Evolutionary conservation across 2,329 filamentous ascomycete species (phyloP).

Genomic region (Monosporascus sp.): DNA sequence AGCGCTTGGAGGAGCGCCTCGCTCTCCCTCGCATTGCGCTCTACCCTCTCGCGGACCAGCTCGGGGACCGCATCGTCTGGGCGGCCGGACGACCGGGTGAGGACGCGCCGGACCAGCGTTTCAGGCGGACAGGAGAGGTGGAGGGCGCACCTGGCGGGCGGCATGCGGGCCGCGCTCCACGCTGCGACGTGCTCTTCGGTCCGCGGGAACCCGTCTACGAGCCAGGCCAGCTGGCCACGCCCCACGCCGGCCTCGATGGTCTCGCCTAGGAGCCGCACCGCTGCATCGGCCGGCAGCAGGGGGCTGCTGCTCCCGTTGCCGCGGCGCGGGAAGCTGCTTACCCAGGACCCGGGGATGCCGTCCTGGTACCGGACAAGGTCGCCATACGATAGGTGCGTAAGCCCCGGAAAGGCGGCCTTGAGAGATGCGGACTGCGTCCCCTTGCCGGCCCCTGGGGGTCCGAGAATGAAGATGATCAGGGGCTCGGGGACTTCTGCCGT

Average conservation of each 20-base stretch:
- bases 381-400: slow-evolving; percentile 20
- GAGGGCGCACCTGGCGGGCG: slow-evolving; percentile 2
- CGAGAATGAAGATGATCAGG: slow-evolving; percentile 16
- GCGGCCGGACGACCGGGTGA: slow-evolving; percentile 10
- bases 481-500: slow-evolving; percentile 1
- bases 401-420: slow-evolving; percentile 2
- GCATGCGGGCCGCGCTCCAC: slow-evolving; percentile 8
- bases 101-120: slow-evolving; percentile 7
- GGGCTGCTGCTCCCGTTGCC: slow-evolving; percentile 4
- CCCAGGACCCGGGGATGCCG: slow-evolving; percentile 15
- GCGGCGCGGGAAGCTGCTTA: slow-evolving; percentile 14
- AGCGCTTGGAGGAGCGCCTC: slow-evolving; percentile 9
- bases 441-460: slow-evolving; percentile 18
- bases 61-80: slow-evolving; percentile 9
- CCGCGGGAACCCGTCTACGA: slow-evolving; percentile 18
- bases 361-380: slow-evolving; percentile 15
- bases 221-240: slow-evolving; percentile 10
- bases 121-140: slow-evolving; percentile 8
- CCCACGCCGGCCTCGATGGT: slow-evolving; percentile 10
- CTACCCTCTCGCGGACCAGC: slow-evolving; percentile 6
- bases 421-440: slow-evolving; percentile 15
- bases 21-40: slow-evolving; percentile 4
- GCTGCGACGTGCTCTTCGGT: slow-evolving; percentile 8
- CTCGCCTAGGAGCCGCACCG: slow-evolving; percentile 9
- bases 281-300: slow-evolving; percentile 7